Evolutionary conservation across 441 rosid genomes (phyloP), one percentile per base, ranked within the genome.

Genomic region (Corymbia citriodora): DNA sequence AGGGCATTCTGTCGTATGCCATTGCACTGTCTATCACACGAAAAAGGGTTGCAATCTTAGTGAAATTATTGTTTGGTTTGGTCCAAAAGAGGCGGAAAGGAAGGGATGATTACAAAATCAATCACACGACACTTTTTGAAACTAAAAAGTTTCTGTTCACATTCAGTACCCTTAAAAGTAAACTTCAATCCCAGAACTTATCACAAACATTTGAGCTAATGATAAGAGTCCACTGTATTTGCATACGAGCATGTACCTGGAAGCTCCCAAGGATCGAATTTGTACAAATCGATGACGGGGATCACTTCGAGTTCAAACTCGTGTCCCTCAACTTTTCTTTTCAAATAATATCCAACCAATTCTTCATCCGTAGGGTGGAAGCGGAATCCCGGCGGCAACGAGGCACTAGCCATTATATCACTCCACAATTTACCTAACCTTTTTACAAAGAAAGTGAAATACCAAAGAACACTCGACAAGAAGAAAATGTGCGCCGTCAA

Each of bases 221-320:
- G 52, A 87, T 13, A 55, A 55, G 50, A 55, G 31, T 36, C n/a
- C 9, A 59, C 54, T 3, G 36, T 13, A 48, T 52, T 55, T 82
- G 59, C 70, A 16, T 36, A 27, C 13, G 36, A 87, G 21, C 88
- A 63, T 70, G 88, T 94, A 96, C 99, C 98, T 94, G 98, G 98
- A 90, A 97, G 93, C 89, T 98, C 99, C 99, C 99, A 98, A 31
- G 98, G 99, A 93, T 98, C 99, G 90, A 95, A 98, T 92, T 96
- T 98, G 95, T 97, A 96, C 93, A 98, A 92, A 90, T 98, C 97
- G 82, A 95, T 91, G 23, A 94, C 94, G 29, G 97, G 98, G 89
- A 97, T 96, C 14, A 98, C 97, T 92, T 97, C 97, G 25, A 98
- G 98, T 94, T 97, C 98, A 87, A 98, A 95, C 92, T 91, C 95